Base-by-base conservation (phyloP, 2,329 filamentous ascomycete genomes). In the Scedosporium minutisporum region DNA sequence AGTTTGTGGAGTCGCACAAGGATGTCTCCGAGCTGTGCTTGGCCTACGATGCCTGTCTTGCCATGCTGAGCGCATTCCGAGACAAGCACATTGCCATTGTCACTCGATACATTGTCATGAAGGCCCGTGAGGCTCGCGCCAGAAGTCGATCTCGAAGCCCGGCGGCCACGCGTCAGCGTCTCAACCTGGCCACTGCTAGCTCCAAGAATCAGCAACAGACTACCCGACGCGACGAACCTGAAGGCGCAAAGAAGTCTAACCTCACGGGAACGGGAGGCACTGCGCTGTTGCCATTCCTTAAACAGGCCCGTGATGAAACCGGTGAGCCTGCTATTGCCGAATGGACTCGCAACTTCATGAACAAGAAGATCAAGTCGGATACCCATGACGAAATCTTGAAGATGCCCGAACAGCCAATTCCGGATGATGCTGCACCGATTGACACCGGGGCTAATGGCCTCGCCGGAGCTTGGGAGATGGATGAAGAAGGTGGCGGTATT, bases 31-130 rank as follows among this genome's bases (percentile, higher is more conserved):
- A 85, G 10, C 78, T 99, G 2, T 85, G 83, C 58, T 80, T 93
- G 18, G 91, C 95, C 0, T 99, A 93, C 73, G 95, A 99, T 70
- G 91, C 92, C 6, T 96, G 92, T 71, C 80, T 99, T 6, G 87
- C 82, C 27, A 86, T 86, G 82, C 74, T 86, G 59, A 82, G 82
- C 65, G 75, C 77, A 16, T 87, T 97, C 70, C 87, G 93, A 64
- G 93, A 97, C 75, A 96, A 93, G 74, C 95, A 99, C 74, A 96
- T 99, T 69, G 90, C 91, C 73, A 93, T 99, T 68, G 95, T 99
- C 18, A 92, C 91, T 4, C 89, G 95, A 48, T 99, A 97, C 78
- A 96, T 99, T 73, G 89, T 99, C 69, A 80, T 95, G 67, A 93
- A 93, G 55, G 93, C 90, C 1, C 86, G 89, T 25, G 89, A 93